Conservation (phyloP, 805 yeast genomes). For the Yamadazyma sp. region DNA sequence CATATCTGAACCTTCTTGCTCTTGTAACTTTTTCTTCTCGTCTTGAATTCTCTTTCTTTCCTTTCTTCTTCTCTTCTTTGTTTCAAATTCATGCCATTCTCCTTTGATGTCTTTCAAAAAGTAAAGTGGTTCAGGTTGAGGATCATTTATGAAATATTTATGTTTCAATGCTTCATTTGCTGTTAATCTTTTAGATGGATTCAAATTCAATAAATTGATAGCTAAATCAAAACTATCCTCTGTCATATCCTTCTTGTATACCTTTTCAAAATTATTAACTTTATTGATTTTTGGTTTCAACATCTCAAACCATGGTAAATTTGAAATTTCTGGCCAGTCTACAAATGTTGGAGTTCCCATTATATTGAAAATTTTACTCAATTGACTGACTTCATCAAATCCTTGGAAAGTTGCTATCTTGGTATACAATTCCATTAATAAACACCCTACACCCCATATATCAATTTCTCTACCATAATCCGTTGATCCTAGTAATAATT, state of each 20-base stretch:
- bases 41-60: constrained; percentile 41
- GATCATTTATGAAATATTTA: constrained; percentile 68
- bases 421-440: constrained; percentile 76
- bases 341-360: constrained; percentile 82
- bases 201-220: constrained; percentile 53
- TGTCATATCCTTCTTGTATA: constrained; percentile 42
- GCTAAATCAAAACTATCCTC: constrained; percentile 65
- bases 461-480: constrained; percentile 89
- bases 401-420: constrained; percentile 82
- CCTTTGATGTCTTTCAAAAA: constrained; percentile 59
- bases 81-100: constrained; percentile 98
- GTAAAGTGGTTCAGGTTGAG: constrained; percentile 56
- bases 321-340: constrained; percentile 75
- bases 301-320: constrained; percentile 92
- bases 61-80: constrained; percentile 68
- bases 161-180: constrained; percentile 68
- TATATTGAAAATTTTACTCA: constrained; percentile 68
- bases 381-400: constrained; percentile 80
- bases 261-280: constrained; percentile 24
- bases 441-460: constrained; percentile 96
- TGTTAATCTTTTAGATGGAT: constrained; percentile 65
- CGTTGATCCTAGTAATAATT: constrained; percentile 84
- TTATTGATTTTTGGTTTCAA: constrained; percentile 53
- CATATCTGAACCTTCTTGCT: background rate
- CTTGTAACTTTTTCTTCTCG: constrained; percentile 10